Evolutionary conservation across 2,329 filamentous ascomycete species (phyloP), one percentile per base, ranked within the genome.

Genomic region (Fusarium scirpi): DNA sequence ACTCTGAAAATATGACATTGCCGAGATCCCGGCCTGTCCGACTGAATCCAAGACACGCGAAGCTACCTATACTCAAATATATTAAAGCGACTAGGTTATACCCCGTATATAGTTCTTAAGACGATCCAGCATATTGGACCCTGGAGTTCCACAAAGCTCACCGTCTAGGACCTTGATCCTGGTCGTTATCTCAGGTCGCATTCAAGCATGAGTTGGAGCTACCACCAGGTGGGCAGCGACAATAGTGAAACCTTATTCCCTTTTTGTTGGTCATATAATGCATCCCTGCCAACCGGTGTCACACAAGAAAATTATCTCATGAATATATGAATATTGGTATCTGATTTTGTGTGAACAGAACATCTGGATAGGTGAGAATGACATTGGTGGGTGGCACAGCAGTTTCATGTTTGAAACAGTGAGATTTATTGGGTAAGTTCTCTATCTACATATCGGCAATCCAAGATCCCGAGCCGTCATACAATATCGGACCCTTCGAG

Each of bases 401-500:
- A 43, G 22, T 48, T 60, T 47, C 41, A 34, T 41, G 27, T 30
- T 24, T 32, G 27, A 57, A 22, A 56, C 43, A 22, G 8, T 10
- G 25, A 40, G 45, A n/a, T 12, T 25, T n/a, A 7, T 18, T 20
- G 8, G 6, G 18, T 4, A 38, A 11, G 18, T 38, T n/a, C 34
- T 38, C 18, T 38, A 11, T 38, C 34, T 7, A 13, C 5, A 49
- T 15, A 45, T 45, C 43, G 43, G 15, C 24, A 45, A 18, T 18
- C 18, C 24, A 45, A 45, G 5, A 45, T 45, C 9, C 16, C 22
- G 43, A 45, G 43, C 43, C 43, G 43, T n/a, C 43, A 25, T n/a
- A n/a, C 18, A 10, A 45, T 18, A 45, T 45, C 16, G 24, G 5
- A 25, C 63, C 61, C 55, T 62, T 62, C 61, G 54, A 57, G 65